A percentile compares a stretch with the other conserved stretches of the same genome.
These are phyloP conservation scores for Globisporangium emineosum DNA, from an alignment of 352 stramenopile species.

Conservation along the genomic window DNA sequence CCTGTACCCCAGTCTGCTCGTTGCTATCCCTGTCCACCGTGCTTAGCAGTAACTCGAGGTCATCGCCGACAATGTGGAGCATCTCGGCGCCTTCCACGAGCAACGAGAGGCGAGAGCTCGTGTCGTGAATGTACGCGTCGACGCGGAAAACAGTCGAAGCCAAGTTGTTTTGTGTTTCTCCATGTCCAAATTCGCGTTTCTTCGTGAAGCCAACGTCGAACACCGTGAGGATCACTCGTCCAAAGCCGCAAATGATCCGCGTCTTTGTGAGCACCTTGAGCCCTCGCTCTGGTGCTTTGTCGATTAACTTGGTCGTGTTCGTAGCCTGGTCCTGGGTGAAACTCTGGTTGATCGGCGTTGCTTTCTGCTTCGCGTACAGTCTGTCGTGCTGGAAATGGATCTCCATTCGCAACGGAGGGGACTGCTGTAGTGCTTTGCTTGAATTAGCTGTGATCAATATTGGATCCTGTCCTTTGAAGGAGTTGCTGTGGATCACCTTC, in stretches of 20 bases:
- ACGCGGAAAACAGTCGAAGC: slow-evolving; percentile 31
- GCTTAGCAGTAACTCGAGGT: slow-evolving; percentile 12
- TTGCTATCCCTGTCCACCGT: neutral
- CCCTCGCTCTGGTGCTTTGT: slow-evolving; percentile 40
- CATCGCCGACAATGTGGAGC: slow-evolving; percentile 37
- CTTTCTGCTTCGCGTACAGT: slow-evolving; percentile 68
- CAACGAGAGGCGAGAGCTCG: slow-evolving; percentile 45
- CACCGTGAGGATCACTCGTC: slow-evolving; percentile 56
- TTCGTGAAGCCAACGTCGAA: slow-evolving; percentile 41
- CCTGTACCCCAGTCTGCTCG: neutral
- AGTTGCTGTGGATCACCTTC: slow-evolving; percentile 14
- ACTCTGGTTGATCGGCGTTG: slow-evolving; percentile 41
- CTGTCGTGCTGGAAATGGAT: slow-evolving; percentile 52
- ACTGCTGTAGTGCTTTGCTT: neutral
- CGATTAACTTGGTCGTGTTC: slow-evolving; percentile 63
- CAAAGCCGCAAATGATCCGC: slow-evolving; percentile 29
- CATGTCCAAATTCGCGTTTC: neutral
- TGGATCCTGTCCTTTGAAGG: slow-evolving; percentile 11
- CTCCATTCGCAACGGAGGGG: slow-evolving; percentile 16
- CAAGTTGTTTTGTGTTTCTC: neutral
- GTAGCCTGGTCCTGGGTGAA: slow-evolving; percentile 25
- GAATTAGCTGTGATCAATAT: neutral
- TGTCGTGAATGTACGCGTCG: slow-evolving; percentile 59
- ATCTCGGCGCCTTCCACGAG: slow-evolving; percentile 41
- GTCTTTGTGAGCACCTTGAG: slow-evolving; percentile 59